Evolutionary conservation across 2,329 filamentous ascomycete species (phyloP).

Genomic region (Amauroascus niger): DNA sequence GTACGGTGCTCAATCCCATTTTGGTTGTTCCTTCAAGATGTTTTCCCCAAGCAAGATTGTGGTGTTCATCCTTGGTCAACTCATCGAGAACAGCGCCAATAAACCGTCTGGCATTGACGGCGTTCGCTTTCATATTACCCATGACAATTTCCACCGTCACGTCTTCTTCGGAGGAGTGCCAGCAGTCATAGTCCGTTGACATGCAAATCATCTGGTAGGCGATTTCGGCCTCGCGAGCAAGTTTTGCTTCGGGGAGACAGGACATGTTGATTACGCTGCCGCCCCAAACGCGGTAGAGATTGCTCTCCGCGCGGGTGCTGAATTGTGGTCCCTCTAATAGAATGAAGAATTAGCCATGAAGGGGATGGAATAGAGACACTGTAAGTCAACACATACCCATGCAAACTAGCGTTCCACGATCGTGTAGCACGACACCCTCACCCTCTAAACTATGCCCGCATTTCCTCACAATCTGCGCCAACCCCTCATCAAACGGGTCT

Average conservation of each 20-base stretch:
- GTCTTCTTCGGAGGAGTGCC: conserved; percentile 61
- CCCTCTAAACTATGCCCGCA: conserved; percentile 72
- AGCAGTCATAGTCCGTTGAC: conserved; percentile 99
- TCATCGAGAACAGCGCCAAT: conserved; percentile 75
- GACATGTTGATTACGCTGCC: conserved; percentile 98
- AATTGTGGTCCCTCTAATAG: conserved; percentile 85
- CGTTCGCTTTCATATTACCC: conserved; percentile 89
- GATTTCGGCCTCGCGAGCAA: conserved; percentile 91
- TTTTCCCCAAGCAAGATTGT: conserved; percentile 65
- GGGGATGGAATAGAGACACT: neutral
- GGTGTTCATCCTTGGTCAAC: conserved; percentile 66
- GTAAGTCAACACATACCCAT: conserved; percentile 55
- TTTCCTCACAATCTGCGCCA: conserved; percentile 65
- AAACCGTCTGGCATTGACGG: conserved; percentile 73
- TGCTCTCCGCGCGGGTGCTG: conserved; percentile 87
- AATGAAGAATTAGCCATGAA: neutral
- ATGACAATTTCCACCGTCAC: conserved; percentile 97
- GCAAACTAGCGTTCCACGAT: conserved; percentile 75
- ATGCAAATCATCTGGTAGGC: conserved; percentile 98
- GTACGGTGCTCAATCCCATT: conserved; percentile 78
- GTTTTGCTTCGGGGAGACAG: conserved; percentile 85
- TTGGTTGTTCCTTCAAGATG: conserved; percentile 68
- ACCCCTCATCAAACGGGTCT: conserved; percentile 76
- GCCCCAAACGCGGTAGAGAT: conserved; percentile 91
- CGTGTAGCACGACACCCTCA: conserved; percentile 75